Conservation (phyloP, 1,284 basidiomycete species). For the Ceratobasidium sp. region DNA sequence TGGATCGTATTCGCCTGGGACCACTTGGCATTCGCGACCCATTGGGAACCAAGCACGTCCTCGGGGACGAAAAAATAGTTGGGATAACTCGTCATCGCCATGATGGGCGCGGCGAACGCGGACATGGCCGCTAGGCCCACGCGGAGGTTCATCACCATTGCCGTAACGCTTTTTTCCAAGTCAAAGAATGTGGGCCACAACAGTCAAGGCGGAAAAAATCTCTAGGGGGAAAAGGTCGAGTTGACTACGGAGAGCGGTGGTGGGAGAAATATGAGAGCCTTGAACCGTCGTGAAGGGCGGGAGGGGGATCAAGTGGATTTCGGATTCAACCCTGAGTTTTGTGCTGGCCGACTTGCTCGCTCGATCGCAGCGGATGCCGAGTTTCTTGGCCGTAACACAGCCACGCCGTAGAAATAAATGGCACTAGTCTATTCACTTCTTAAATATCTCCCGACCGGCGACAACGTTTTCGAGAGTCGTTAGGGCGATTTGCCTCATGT, state of each 20-base stretch:
- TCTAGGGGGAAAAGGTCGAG: no score
- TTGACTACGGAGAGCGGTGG: not conserved
- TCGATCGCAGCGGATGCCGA: not conserved
- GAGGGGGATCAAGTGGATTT: conserved; percentile 1
- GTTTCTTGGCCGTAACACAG: not conserved
- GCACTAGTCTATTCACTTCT: no score
- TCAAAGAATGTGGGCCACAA: conserved; percentile 31
- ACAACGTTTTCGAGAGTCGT: not conserved
- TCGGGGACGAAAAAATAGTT: conserved; percentile 69
- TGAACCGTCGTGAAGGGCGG: not conserved
- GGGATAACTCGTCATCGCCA: conserved; percentile 60
- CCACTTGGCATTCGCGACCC: conserved; percentile 54
- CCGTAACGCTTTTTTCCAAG: not conserved
- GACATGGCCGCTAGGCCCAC: conserved; percentile 24
- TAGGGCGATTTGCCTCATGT: not conserved
- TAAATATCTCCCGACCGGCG: not conserved
- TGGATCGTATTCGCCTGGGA: conserved; percentile 63
- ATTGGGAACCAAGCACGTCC: conserved; percentile 62
- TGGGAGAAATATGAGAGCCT: not conserved
- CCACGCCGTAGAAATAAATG: not conserved
- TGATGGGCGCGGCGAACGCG: conserved; percentile 20
- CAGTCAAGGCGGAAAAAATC: not conserved
- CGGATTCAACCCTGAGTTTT: not conserved
- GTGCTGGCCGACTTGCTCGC: not conserved
- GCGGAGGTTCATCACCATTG: conserved; percentile 14